Percentiles rank a stretch among this genome's conserved stretches.
phyloP scores from a whole-genome alignment of 176 grass and related monocot species.

The Avena eriantha region DNA sequence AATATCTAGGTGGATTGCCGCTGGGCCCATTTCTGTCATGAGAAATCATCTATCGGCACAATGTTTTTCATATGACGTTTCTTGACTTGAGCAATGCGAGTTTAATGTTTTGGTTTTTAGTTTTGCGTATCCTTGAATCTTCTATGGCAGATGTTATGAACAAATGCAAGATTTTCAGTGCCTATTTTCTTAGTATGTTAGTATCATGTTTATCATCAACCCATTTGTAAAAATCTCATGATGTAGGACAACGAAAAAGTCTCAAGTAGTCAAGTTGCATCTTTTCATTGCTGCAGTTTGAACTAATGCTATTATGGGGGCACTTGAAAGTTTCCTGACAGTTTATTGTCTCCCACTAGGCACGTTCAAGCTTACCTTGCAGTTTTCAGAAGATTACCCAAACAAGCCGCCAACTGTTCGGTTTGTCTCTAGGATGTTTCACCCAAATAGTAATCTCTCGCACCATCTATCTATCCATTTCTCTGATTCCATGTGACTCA shows the following conservation, averaged over 20 bases:
- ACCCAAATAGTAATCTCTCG: conserved; percentile 87
- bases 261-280: background rate
- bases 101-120: conserved; percentile 29
- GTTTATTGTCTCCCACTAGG: conserved; percentile 48
- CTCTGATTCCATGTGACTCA: background rate
- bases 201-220: background rate
- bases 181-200: background rate
- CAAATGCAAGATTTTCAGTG: background rate
- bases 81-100: background rate
- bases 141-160: background rate
- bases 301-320: conserved; percentile 11
- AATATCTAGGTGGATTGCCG: background rate
- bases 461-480: background rate
- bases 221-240: background rate
- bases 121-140: conserved; percentile 30
- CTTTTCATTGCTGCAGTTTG: background rate
- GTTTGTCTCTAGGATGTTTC: conserved; percentile 98
- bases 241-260: conserved; percentile 19
- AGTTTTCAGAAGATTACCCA: conserved; percentile 96
- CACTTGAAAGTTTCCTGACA: conserved; percentile 35
- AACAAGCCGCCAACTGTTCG: conserved; percentile 98
- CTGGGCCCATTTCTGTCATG: background rate
- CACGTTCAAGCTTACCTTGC: conserved; percentile 95
- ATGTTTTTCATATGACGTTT: background rate
- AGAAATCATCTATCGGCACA: background rate